Evolutionary conservation across 176 grass and related monocot genomes (phyloP).

Genomic region (Oryza glumipatula): DNA sequence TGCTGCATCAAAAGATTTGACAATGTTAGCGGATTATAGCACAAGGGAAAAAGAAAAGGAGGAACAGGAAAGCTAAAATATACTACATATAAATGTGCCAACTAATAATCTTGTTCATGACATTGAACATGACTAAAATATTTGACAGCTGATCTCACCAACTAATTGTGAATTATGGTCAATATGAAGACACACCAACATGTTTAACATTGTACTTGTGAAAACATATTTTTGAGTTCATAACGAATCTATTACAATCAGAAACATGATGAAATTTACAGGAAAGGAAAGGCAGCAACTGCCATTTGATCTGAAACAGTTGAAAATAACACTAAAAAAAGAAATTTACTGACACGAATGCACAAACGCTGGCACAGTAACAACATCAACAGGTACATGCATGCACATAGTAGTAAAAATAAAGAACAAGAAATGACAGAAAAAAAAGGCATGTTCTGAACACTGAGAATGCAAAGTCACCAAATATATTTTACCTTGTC

Average conservation of each 20-base stretch:
- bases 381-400: slow-evolving; percentile 12
- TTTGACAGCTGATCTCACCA: not conserved
- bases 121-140: not conserved
- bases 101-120: not conserved
- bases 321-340: not conserved
- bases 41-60: not conserved
- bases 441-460: not conserved
- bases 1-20: slow-evolving; percentile 56
- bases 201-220: not conserved
- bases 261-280: not conserved
- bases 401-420: slow-evolving; percentile 26
- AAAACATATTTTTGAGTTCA: not conserved
- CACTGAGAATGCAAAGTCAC: slow-evolving; percentile 26
- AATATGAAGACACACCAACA: not conserved
- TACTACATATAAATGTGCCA: not conserved
- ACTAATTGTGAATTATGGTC: slow-evolving; percentile 4
- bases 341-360: not conserved
- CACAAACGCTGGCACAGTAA: not conserved
- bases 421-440: slow-evolving; percentile 4
- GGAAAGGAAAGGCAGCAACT: not conserved
- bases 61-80: not conserved
- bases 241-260: not conserved
- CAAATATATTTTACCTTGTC: slow-evolving; percentile 72
- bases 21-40: slow-evolving; percentile 27
- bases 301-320: not conserved